Percentiles rank a stretch among this genome's conserved stretches.
phyloP scores from a whole-genome alignment of 768 basidiomycete genomes.

The Boletales sp. region DNA sequence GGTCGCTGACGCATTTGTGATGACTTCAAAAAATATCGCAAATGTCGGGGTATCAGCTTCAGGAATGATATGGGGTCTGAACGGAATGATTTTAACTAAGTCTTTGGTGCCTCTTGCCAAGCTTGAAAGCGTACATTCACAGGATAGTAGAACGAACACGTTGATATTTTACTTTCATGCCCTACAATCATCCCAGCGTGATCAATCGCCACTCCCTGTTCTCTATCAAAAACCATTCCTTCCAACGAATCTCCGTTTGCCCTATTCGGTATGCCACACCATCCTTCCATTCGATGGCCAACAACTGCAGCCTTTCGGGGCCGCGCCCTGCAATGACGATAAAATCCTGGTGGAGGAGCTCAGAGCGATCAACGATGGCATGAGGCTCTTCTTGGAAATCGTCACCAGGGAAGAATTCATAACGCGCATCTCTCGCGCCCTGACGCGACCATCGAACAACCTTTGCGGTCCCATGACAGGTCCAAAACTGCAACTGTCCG shows the following conservation, averaged over 20 bases:
- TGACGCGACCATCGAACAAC: background rate
- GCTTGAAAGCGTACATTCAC: no score
- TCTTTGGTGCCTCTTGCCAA: no score
- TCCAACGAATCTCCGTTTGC: background rate
- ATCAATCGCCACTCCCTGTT: slow-evolving; percentile 13
- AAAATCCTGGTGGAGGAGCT: slow-evolving; percentile 10
- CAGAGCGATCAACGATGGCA: background rate
- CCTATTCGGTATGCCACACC: slow-evolving; percentile 14
- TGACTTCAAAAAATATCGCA: no score
- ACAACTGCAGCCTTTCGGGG: background rate
- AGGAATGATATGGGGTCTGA: no score
- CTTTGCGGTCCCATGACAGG: slow-evolving; percentile 4
- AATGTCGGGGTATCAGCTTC: no score
- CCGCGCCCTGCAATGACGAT: slow-evolving; percentile 6
- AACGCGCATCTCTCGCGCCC: background rate
- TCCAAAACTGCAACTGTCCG: slow-evolving; percentile 17
- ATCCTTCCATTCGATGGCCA: slow-evolving; percentile 15
- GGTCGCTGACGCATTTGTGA: no score
- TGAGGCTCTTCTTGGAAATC: background rate
- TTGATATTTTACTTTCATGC: no score
- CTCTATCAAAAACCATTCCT: slow-evolving; percentile 3
- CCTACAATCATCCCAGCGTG: slow-evolving; percentile 4
- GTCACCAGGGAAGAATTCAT: background rate
- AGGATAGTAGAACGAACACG: no score
- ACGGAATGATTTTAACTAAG: no score